Evolutionary conservation across 352 stramenopile species (phyloP).

Genomic region (Synura sp.): DNA sequence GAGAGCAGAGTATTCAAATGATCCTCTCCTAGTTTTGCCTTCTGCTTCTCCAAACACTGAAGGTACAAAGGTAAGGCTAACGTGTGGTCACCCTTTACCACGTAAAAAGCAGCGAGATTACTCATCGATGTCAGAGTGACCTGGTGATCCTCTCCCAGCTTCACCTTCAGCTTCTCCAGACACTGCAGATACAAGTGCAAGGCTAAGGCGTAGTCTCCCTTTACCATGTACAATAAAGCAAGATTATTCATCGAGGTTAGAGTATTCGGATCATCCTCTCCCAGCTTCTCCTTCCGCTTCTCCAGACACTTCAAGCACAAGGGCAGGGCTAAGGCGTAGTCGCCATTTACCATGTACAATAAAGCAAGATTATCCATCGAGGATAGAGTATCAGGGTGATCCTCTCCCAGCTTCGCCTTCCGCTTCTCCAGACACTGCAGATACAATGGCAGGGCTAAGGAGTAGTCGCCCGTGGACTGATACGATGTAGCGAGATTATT

Average conservation of each 20-base stretch:
- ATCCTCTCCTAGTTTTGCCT: neutral
- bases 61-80: neutral
- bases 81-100: neutral
- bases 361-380: neutral
- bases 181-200: neutral
- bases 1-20: neutral
- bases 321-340: neutral
- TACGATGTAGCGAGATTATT: too few relatives aligned
- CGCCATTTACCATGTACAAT: neutral
- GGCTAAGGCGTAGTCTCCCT: neutral
- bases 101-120: neutral
- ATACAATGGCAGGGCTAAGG: neutral
- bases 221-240: neutral
- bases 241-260: neutral
- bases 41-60: neutral
- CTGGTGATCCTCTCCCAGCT: neutral
- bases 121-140: neutral
- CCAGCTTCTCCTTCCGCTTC: too few relatives aligned
- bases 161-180: neutral
- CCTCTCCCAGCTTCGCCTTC: neutral
- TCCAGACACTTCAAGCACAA: neutral
- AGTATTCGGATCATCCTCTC: neutral
- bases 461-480: too few relatives aligned
- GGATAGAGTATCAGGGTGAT: neutral
- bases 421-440: conserved; percentile 8